phyloP scores from a whole-genome alignment of 2,329 filamentous ascomycete species.

The Thielaviopsis ethacetica region DNA sequence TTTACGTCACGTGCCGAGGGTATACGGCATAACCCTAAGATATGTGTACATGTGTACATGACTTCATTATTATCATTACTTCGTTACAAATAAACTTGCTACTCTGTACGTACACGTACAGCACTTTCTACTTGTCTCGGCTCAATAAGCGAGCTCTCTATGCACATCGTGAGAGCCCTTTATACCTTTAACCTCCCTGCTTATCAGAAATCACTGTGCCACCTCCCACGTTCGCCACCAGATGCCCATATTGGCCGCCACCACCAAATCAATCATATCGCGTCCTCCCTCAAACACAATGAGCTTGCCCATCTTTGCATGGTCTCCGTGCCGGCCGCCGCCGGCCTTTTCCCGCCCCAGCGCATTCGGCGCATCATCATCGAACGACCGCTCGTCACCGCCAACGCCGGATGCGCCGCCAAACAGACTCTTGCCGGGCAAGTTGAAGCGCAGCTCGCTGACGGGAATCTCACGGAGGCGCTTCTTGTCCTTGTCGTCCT shows the following conservation, averaged over 20 bases:
- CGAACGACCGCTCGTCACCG: conserved; percentile 22
- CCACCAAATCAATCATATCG: conserved; percentile 87
- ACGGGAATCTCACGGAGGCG: conserved; percentile 27
- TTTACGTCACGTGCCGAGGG: too few relatives aligned
- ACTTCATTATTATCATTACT: too few relatives aligned
- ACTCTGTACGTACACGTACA: too few relatives aligned
- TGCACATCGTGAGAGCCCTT: too few relatives aligned
- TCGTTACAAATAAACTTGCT: too few relatives aligned
- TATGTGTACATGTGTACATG: too few relatives aligned
- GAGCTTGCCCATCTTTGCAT: conserved; percentile 85
- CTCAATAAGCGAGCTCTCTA: too few relatives aligned
- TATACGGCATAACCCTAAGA: too few relatives aligned
- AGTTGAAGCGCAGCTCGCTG: conserved; percentile 81
- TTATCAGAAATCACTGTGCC: conserved; percentile 17
- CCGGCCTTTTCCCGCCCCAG: conserved; percentile 73
- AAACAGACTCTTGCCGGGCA: conserved; percentile 44
- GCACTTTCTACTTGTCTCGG: too few relatives aligned
- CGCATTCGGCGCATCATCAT: conserved; percentile 40
- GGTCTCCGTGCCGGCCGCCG: conserved; percentile 68
- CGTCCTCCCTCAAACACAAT: conserved; percentile 78
- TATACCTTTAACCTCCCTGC: too few relatives aligned
- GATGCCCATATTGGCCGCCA: conserved; percentile 78
- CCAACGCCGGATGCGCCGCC: conserved; percentile 13
- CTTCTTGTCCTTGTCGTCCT: background rate
- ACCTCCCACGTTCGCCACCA: conserved; percentile 85